These are phyloP conservation scores for Komagataea norvegica DNA, from an alignment of 1,139 yeast species.

Conservation along the genomic window DNA sequence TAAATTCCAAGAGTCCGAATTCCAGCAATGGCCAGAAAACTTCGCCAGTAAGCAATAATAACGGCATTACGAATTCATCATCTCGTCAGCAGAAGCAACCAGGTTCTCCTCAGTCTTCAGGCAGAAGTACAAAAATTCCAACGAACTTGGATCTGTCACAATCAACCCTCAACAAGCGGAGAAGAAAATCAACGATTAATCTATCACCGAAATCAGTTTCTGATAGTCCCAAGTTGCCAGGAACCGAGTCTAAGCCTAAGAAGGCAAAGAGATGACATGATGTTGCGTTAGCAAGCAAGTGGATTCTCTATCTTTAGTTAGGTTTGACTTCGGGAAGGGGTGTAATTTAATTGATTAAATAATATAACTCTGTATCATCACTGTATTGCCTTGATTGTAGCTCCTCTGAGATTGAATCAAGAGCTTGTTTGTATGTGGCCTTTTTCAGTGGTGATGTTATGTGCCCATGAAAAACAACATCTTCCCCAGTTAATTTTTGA, in stretches of 20 bases:
- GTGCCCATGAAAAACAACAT: too few relatives aligned
- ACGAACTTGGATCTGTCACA: constrained; percentile 28
- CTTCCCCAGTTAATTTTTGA: constrained; percentile 1
- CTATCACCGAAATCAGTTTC: constrained; percentile 23
- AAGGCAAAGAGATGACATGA: constrained; percentile 7
- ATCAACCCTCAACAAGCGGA: constrained; percentile 30
- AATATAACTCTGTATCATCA: too few relatives aligned
- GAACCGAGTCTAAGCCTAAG: constrained; percentile 1
- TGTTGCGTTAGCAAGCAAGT: too few relatives aligned
- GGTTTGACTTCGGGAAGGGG: too few relatives aligned
- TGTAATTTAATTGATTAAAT: too few relatives aligned
- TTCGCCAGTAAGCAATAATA: constrained; percentile 3
- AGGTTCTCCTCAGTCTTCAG: constrained; percentile 4
- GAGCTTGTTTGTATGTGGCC: too few relatives aligned
- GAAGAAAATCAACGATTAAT: constrained; percentile 28
- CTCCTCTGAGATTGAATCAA: too few relatives aligned
- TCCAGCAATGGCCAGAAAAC: constrained; percentile 3
- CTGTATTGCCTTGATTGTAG: too few relatives aligned
- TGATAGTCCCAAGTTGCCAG: constrained; percentile 13
- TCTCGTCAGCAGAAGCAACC: not conserved
- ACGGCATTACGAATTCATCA: too few relatives aligned
- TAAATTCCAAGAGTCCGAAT: not conserved
- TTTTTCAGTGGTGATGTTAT: too few relatives aligned
- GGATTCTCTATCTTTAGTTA: too few relatives aligned
- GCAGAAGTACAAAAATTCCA: constrained; percentile 11